Evolutionary conservation across 495 filamentous ascomycete species (phyloP), one percentile per base, ranked within the genome.

Genomic region (Zalerion maritima): DNA sequence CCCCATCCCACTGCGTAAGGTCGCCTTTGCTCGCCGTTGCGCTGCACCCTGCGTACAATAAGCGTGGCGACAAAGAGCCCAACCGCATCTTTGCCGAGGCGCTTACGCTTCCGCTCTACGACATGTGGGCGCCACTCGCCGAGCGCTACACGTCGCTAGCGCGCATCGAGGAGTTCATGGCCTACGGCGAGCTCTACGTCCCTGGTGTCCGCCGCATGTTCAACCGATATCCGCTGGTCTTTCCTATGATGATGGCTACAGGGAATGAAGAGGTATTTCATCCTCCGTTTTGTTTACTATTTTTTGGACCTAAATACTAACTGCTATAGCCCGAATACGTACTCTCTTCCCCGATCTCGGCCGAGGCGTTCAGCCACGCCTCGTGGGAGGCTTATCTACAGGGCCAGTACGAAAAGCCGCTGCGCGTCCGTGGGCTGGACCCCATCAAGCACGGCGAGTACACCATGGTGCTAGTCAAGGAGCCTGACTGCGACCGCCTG

Each of bases 11-110:
- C n/a, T n/a, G n/a, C n/a, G n/a, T n/a, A n/a, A n/a, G n/a, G n/a
- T n/a, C n/a, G 26, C 36, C 31, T 2, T 52, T 47, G 35, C 52
- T 58, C 27, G 58, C 43, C 21, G 28, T 36, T 17, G 22, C 38
- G n/a, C n/a, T n/a, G n/a, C n/a, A n/a, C n/a, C n/a, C n/a, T n/a
- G n/a, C n/a, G n/a, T n/a, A n/a, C n/a, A n/a, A n/a, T n/a, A n/a
- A n/a, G n/a, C n/a, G n/a, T n/a, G n/a, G n/a, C n/a, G n/a, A n/a
- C n/a, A n/a, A n/a, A n/a, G n/a, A n/a, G n/a, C 26, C 3, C 6
- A 28, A 28, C 3, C 26, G 3, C 26, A 14, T 14, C 26, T 28
- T 28, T n/a, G 26, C 26, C 26, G 7, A 28, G 19, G 5, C 11
- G 14, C 14, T 28, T 17, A 17, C 26, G 8, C 12, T 28, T 5